phyloP scores from a whole-genome alignment of 805 yeast genomes.

The Pichia rugopelliculosa region DNA sequence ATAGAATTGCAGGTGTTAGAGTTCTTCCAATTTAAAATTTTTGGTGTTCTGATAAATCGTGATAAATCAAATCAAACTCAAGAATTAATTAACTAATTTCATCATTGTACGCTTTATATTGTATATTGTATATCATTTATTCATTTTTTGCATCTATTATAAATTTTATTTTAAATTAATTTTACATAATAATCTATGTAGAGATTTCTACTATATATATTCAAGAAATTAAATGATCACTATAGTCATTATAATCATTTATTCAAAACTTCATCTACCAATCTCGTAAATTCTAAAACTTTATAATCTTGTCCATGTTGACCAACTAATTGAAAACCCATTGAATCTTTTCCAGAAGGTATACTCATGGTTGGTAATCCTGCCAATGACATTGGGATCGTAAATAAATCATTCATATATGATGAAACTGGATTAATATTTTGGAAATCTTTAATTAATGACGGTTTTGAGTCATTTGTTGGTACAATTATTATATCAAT shows the following conservation, averaged over 20 bases:
- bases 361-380: constrained; percentile 82
- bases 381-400: constrained; percentile 86
- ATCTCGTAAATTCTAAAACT: constrained; percentile 37
- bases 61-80: not conserved
- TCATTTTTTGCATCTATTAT: not conserved
- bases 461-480: constrained; percentile 46
- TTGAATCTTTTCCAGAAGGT: constrained; percentile 46
- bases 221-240: not conserved
- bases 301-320: constrained; percentile 77
- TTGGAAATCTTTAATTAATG: constrained; percentile 21
- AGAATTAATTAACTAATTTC: not conserved
- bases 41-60: not conserved
- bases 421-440: constrained; percentile 40
- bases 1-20: constrained; percentile 57
- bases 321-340: constrained; percentile 77
- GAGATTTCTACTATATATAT: not conserved
- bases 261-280: constrained; percentile 3
- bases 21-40: constrained; percentile 50
- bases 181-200: not conserved
- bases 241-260: not conserved
- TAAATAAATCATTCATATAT: constrained; percentile 74
- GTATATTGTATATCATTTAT: not conserved
- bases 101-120: not conserved
- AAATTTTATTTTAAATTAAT: not conserved
- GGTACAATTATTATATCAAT: constrained; percentile 73